A percentile compares a stretch with the other conserved stretches of the same genome.
Conservation (phyloP, 2,329 filamentous ascomycete genomes). For the Conoideocrella luteorostrata region DNA sequence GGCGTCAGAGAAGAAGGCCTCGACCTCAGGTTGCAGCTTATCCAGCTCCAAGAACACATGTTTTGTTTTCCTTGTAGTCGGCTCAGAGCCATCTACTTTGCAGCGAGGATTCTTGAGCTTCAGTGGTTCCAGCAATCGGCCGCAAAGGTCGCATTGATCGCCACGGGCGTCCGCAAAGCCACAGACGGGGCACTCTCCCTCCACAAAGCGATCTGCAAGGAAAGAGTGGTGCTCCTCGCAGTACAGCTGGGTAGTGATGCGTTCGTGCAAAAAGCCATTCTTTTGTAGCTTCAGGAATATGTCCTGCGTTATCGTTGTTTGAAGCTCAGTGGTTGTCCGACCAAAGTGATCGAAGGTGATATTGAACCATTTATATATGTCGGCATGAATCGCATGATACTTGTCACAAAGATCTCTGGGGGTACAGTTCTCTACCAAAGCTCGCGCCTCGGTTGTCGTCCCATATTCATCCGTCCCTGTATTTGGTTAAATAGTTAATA, state of each 20-base stretch:
- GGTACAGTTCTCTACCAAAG: slow-evolving; percentile 68
- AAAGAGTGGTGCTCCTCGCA: slow-evolving; percentile 66
- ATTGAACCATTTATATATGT: slow-evolving; percentile 85
- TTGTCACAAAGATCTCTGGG: slow-evolving; percentile 76
- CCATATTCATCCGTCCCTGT: slow-evolving; percentile 65
- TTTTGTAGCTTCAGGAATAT: slow-evolving; percentile 74
- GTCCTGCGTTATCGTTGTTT: slow-evolving; percentile 79
- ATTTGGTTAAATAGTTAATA: slow-evolving; percentile 5
- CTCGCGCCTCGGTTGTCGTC: slow-evolving; percentile 83
- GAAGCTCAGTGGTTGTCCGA: slow-evolving; percentile 72
- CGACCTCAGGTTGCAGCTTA: slow-evolving; percentile 64
- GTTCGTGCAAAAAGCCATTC: slow-evolving; percentile 75
- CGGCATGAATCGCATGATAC: slow-evolving; percentile 76
- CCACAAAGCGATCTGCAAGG: slow-evolving; percentile 69
- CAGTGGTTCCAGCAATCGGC: slow-evolving; percentile 57
- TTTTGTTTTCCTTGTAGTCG: slow-evolving; percentile 70
- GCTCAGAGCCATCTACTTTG: slow-evolving; percentile 74
- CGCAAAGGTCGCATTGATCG: slow-evolving; percentile 64
- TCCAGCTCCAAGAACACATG: slow-evolving; percentile 77
- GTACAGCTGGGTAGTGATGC: slow-evolving; percentile 74
- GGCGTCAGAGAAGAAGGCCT: slow-evolving; percentile 63
- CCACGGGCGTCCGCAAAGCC: slow-evolving; percentile 58
- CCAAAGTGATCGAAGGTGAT: slow-evolving; percentile 87
- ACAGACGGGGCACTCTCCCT: slow-evolving; percentile 64
- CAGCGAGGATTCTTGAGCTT: slow-evolving; percentile 72